These are phyloP conservation scores for Castanea mollissima DNA, from an alignment of 306 rosid genomes.

Conservation along the genomic window DNA sequence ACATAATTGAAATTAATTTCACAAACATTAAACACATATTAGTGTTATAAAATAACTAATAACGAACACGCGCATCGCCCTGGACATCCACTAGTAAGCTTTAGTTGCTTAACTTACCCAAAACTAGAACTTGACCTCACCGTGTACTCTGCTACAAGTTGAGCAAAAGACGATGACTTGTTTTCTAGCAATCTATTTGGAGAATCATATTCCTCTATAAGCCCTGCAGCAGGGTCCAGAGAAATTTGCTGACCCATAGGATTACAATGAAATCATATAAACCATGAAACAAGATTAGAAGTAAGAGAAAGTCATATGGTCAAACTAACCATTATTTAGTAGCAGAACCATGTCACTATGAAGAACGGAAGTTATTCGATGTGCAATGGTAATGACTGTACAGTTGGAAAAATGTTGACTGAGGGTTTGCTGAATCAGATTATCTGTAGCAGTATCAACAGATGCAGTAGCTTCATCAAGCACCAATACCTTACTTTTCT, in stretches of 20 bases:
- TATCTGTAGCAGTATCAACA: conserved; percentile 89
- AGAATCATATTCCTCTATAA: conserved; percentile 64
- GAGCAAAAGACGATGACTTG: conserved; percentile 73
- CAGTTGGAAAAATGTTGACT: conserved; percentile 59
- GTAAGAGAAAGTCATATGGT: background rate
- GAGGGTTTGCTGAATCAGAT: conserved; percentile 76
- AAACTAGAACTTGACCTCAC: conserved; percentile 52
- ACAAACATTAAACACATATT: too few species aligned
- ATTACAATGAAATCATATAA: conserved; percentile 2
- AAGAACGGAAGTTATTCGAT: conserved; percentile 79
- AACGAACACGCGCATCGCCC: too few species aligned
- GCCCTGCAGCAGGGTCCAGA: conserved; percentile 42
- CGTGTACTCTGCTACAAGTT: conserved; percentile 81
- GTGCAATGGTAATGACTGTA: conserved; percentile 78
- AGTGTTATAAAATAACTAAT: too few species aligned
- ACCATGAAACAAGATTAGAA: background rate
- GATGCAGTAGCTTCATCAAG: conserved; percentile 97
- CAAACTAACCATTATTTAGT: conserved; percentile 59
- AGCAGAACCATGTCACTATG: conserved; percentile 81
- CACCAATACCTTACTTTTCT: conserved; percentile 74
- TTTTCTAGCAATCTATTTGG: conserved; percentile 69
- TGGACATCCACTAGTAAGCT: too few species aligned
- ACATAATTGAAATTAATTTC: too few species aligned
- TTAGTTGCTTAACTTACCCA: conserved; percentile 17
- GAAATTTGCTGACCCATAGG: too few species aligned